Base-by-base conservation (phyloP, 23 red algal genomes). In the Rhodosorus marinus region DNA sequence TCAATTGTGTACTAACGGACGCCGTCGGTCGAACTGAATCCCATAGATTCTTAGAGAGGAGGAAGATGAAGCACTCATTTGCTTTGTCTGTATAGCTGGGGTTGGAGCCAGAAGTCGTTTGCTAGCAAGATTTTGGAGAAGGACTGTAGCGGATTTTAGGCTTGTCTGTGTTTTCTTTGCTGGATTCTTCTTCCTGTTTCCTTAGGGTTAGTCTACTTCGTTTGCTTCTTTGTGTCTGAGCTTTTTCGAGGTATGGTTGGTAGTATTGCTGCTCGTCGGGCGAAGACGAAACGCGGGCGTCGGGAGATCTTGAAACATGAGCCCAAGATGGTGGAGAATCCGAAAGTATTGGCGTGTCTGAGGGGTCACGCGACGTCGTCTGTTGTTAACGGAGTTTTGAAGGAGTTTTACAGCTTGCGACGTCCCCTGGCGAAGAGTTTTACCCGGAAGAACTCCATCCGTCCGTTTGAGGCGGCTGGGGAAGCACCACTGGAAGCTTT, bases 401-500 rank as follows among this genome's bases (percentile, higher is more conserved):
- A 52, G 33, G 76, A 83, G n/a, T 26, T 98, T 6, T 31, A 26
- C 24, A 3, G 40, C 30, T 42, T 98, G 20, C 74, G 74, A 34
- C 68, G 67, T 57, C 90, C 90, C 25, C 14, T 49, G 17, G 65
- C 52, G 31, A 72, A 52, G 46, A 74, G 66, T 41, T 55, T 98
- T 11, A 54, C 60, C 8, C 59, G 70, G 27, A 82, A 82, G 57
- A 98, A 98, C 38, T 57, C 80, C 23, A 28, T 98, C 24, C 56
- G 77, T 2, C 90, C 90, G 19, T 84, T 98, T 50, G 90, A 98
- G 24, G 50, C 72, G 8, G 90, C 72, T 50, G 70, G 62, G 8
- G 90, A 98, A 55, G 55, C 46, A 15, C 67, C 64, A 36, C 20
- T 98, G 7, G 80, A 81, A 51, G 80, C 69, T 59, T 42, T 98